Evolutionary conservation across 2,329 filamentous ascomycete species (phyloP), one percentile per base, ranked within the genome.

Genomic region (Daldinia sp.): DNA sequence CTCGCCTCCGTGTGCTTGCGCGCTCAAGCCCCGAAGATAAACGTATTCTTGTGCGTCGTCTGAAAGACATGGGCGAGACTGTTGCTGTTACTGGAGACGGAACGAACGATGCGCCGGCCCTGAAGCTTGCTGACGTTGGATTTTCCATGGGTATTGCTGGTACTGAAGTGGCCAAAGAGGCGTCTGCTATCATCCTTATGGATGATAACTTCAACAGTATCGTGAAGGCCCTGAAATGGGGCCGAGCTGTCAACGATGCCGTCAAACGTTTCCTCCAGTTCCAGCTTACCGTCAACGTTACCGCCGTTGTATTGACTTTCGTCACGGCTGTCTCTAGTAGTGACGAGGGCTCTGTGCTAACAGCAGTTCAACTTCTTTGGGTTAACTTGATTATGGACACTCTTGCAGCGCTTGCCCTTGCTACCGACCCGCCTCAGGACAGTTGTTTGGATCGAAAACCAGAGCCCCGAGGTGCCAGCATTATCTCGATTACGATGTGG

Each of bases 381-480:
- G 93, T 98, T 75, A 98, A 97, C 76, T 84, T 98, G 74, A 98
- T 98, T 82, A 98, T 97, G 94, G 94, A 98, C 75, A 97, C 94
- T 0, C 93, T 98, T 67, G 94, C 94, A 26, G 94, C 94, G 15
- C 85, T 97, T 44, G 94, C 94, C 7, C 87, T 97, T 60, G 94
- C 94, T 1, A 97, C 94, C 1, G 94, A 97, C 78, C 93, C 93
- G n/a, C 94, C 94, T 0, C 92, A 92, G 12, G 90, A 92, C 59
- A 92, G 89, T 73, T 90, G 97, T 28, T 83, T 97, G 57, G 84
- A 97, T 74, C 89, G 94, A 63, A 94, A 93, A 79, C 87, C 87
- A 0, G 87, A 89, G 75, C 84, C 81, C 66, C 87, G 86, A 75
- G 85, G 84, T 26, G 78, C 86, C 3, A 83, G 85, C 46, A 88